Evolutionary conservation across 371 early-diverging fungal species (phyloP), one percentile per base, ranked within the genome.

Genomic region (Encephalitozoon cuniculi): DNA sequence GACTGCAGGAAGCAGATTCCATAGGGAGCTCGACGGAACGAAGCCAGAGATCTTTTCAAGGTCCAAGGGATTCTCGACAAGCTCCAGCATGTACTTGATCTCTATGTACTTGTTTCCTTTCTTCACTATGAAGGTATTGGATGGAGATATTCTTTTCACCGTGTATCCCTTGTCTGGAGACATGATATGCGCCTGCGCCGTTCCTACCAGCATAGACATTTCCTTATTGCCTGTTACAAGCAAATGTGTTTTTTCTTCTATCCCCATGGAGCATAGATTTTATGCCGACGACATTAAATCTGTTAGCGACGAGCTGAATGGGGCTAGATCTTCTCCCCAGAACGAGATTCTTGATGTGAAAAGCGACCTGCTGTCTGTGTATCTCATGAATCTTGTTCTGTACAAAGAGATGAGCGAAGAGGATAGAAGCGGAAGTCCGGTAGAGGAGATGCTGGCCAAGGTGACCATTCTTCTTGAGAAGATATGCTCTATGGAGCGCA

Each of bases 151-250:
- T 12, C 34, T 51, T 43, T 66, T 66, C 6, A 66, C 32, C 3
- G n/a, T 8, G 32, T 66, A 66, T 11, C 67, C 67, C n/a, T 66
- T 66, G 4, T 66, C 67, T 59, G 30, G 12, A 34, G 59, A 59
- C 37, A 59, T 2, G 59, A 59, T 21, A 15, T 59, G 34, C 15
- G 37, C 59, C 15, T 12, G n/a, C 15, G 59, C 32, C 11, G 59
- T 34, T 34, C 59, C 59, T 4, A 34, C 9, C 30, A 59, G 59
- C 12, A 59, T 12, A 6, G 59, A 59, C n/a, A 59, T 59, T 59
- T 59, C 34, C 34, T 34, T 34, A 21, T 34, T 59, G 5, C 59
- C 59, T n/a, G 18, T 11, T 2, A 59, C 59, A n/a, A 59, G 34
- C 34, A 59, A 59, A 59, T 34, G 37, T 15, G 59, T 59, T 30